Percentiles rank a stretch among this genome's conserved stretches.
Conservation (phyloP, 306 rosid species). For the Castanea mollissima region DNA sequence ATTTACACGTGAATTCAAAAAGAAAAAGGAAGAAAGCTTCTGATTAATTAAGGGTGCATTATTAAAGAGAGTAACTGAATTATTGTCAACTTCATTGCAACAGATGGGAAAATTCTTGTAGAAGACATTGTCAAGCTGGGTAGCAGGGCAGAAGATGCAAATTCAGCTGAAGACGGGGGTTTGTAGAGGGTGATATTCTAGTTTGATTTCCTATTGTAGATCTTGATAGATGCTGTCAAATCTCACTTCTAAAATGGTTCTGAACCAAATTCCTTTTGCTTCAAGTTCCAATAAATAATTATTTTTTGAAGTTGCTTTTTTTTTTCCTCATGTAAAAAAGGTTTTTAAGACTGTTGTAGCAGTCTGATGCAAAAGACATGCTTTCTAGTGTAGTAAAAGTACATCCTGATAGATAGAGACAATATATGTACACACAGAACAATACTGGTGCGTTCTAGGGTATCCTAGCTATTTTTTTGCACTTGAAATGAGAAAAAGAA, state of each 20-base stretch:
- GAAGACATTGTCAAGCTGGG: constrained; percentile 94
- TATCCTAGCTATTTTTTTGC: not conserved
- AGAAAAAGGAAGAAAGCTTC: not conserved
- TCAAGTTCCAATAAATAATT: constrained; percentile 15
- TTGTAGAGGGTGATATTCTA: constrained; percentile 24
- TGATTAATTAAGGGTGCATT: not conserved
- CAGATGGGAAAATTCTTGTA: constrained; percentile 95
- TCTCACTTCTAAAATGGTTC: not conserved
- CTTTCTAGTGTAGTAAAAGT: constrained; percentile 6
- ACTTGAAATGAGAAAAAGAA: not conserved
- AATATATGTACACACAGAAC: not conserved
- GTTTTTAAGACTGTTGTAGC: constrained; percentile 22
- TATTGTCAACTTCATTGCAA: constrained; percentile 16
- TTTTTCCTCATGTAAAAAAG: constrained; percentile 19
- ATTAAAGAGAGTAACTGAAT: constrained; percentile 17
- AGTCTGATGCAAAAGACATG: constrained; percentile 23
- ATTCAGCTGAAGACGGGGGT: constrained; percentile 41
- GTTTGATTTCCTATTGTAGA: constrained; percentile 1
- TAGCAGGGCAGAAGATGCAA: constrained; percentile 61
- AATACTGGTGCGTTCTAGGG: not conserved
- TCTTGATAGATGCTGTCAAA: constrained; percentile 4
- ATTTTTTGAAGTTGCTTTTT: constrained; percentile 18
- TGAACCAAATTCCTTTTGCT: not conserved
- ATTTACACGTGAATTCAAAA: too few relatives aligned
- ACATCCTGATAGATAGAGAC: not conserved